Evolutionary conservation across 345 rosid species (phyloP).

Genomic region (Acer negundo): DNA sequence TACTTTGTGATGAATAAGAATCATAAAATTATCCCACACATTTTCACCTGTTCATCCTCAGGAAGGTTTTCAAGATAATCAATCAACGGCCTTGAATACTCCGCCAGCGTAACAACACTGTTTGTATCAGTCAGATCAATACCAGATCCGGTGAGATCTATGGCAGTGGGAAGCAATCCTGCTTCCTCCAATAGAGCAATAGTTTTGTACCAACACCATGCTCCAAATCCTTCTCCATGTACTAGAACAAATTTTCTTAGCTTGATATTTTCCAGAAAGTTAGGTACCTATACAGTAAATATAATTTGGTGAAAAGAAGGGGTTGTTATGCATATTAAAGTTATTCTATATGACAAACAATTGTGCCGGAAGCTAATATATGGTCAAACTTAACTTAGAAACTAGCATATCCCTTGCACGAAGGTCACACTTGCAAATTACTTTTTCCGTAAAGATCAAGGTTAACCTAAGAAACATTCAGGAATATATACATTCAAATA

Average conservation of each 20-base stretch:
- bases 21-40: background rate
- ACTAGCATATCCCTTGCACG: background rate
- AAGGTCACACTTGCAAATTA: background rate
- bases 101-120: conserved; percentile 65
- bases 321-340: background rate
- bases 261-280: conserved; percentile 61
- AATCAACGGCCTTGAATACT: conserved; percentile 80
- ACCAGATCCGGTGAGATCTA: conserved; percentile 89
- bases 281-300: conserved; percentile 51
- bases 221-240: conserved; percentile 98
- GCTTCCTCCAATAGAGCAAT: conserved; percentile 84
- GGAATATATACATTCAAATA: background rate
- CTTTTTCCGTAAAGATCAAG: background rate
- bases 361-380: background rate
- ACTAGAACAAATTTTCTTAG: conserved; percentile 64
- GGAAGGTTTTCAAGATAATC: conserved; percentile 62
- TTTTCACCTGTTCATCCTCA: conserved; percentile 79
- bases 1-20: background rate
- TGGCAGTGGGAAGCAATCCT: conserved; percentile 65
- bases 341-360: background rate
- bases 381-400: background rate
- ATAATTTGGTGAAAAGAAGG: background rate
- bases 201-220: conserved; percentile 99
- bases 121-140: conserved; percentile 72
- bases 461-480: background rate